Evolutionary conservation across 768 basidiomycete genomes (phyloP).

Genomic region (Termitomyces sp.): DNA sequence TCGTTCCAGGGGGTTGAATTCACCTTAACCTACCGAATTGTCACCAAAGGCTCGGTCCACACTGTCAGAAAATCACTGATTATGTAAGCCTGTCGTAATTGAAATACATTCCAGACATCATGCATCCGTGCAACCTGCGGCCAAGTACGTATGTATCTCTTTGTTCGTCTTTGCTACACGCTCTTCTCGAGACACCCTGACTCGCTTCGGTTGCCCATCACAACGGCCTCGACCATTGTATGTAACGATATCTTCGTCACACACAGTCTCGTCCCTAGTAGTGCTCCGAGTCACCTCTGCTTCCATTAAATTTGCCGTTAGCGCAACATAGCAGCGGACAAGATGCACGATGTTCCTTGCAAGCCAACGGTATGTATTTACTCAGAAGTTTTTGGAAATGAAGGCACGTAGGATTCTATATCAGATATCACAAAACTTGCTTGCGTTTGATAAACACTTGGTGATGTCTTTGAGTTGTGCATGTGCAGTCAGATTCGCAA

Average conservation of each 20-base stretch:
- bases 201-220: not conserved
- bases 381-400: not conserved
- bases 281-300: not conserved
- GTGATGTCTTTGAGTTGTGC: not conserved
- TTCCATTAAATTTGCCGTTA: not conserved
- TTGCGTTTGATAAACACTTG: not conserved
- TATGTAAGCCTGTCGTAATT: conserved; percentile 9
- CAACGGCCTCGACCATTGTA: not conserved
- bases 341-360: not conserved
- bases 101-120: not conserved
- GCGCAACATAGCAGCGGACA: not conserved
- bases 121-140: too few species aligned
- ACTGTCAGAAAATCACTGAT: conserved; percentile 7
- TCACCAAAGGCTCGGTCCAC: conserved; percentile 2
- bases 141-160: too few species aligned
- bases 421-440: not conserved
- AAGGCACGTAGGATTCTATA: not conserved
- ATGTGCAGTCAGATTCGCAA: not conserved
- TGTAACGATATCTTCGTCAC: not conserved
- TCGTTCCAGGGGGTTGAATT: not conserved
- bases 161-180: not conserved
- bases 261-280: not conserved
- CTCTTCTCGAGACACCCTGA: not conserved
- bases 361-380: not conserved
- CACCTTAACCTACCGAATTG: not conserved